Conservation (phyloP, 352 stramenopile species). For the Globisporangium splendens region DNA sequence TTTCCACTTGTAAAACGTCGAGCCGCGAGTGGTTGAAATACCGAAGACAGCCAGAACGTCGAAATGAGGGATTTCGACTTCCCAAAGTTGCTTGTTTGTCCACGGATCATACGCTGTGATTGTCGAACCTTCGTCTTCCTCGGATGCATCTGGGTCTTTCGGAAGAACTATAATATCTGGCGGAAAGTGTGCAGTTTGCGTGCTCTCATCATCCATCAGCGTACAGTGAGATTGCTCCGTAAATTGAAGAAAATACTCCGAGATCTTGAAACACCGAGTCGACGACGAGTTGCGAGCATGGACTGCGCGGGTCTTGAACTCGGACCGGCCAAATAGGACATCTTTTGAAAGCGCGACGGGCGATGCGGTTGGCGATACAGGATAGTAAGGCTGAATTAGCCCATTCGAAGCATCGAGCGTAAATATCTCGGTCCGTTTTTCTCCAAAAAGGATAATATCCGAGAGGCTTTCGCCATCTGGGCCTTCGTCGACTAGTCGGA, state of each 20-base stretch:
- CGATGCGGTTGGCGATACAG: constrained; percentile 17
- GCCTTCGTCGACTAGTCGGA: constrained; percentile 39
- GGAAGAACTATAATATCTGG: constrained; percentile 59
- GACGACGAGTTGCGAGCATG: constrained; percentile 55
- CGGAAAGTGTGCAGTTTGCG: constrained; percentile 12
- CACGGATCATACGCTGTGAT: constrained; percentile 71
- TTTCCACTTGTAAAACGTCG: constrained; percentile 71
- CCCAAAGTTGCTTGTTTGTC: constrained; percentile 70
- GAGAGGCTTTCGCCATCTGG: constrained; percentile 22
- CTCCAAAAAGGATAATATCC: constrained; percentile 72
- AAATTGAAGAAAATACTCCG: constrained; percentile 83
- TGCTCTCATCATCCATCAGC: constrained; percentile 18
- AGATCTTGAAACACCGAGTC: constrained; percentile 74
- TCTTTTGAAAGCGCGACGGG: constrained; percentile 19
- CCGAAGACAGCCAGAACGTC: constrained; percentile 72
- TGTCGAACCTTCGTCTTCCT: constrained; percentile 60
- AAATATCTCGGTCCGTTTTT: constrained; percentile 76
- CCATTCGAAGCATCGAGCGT: constrained; percentile 61
- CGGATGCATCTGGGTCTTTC: constrained; percentile 42
- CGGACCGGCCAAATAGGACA: constrained; percentile 70
- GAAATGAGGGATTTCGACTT: constrained; percentile 64
- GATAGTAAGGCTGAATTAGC: constrained; percentile 46
- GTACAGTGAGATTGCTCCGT: constrained; percentile 45
- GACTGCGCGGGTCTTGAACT: constrained; percentile 68
- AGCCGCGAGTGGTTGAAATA: constrained; percentile 41